These are phyloP conservation scores for Penicillium silybi DNA, from an alignment of 495 filamentous ascomycete species.

Conservation along the genomic window DNA sequence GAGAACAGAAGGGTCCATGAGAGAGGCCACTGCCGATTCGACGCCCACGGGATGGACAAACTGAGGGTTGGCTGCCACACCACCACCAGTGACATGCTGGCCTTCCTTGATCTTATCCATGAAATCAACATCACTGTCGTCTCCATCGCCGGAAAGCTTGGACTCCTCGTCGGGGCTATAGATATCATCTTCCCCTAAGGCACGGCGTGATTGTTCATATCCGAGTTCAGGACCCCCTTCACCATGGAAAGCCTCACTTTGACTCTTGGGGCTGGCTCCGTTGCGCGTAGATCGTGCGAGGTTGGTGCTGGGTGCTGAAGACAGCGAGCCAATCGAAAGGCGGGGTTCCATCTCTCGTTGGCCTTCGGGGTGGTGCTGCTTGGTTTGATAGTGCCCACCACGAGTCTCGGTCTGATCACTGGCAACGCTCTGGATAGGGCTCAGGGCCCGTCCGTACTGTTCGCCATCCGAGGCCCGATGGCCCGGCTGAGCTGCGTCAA, in stretches of 20 bases:
- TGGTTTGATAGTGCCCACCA: not conserved
- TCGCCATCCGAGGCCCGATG: conserved; percentile 34
- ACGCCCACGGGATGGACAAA: conserved; percentile 70
- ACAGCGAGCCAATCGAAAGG: conserved; percentile 49
- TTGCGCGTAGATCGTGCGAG: conserved; percentile 50
- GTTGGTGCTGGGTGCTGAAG: conserved; percentile 52
- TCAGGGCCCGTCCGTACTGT: conserved; percentile 60
- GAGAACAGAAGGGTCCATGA: conserved; percentile 72
- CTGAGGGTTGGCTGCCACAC: conserved; percentile 66
- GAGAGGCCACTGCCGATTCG: conserved; percentile 83
- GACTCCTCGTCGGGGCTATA: conserved; percentile 41
- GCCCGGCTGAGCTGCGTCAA: conserved; percentile 35
- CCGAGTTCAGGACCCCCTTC: conserved; percentile 34
- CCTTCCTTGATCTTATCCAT: conserved; percentile 59
- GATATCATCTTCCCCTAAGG: conserved; percentile 32
- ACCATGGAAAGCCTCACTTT: conserved; percentile 39
- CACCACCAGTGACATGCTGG: conserved; percentile 59
- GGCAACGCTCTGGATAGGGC: conserved; percentile 85
- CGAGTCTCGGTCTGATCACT: conserved; percentile 56
- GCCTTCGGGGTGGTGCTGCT: conserved; percentile 8
- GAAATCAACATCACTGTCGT: conserved; percentile 62
- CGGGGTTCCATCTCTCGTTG: conserved; percentile 35
- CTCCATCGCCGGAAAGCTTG: conserved; percentile 57
- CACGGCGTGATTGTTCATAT: conserved; percentile 34
- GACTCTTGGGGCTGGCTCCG: conserved; percentile 47